Evolutionary conservation across 805 yeast species (phyloP), one percentile per base, ranked within the genome.

Genomic region (Hanseniaspora lindneri): DNA sequence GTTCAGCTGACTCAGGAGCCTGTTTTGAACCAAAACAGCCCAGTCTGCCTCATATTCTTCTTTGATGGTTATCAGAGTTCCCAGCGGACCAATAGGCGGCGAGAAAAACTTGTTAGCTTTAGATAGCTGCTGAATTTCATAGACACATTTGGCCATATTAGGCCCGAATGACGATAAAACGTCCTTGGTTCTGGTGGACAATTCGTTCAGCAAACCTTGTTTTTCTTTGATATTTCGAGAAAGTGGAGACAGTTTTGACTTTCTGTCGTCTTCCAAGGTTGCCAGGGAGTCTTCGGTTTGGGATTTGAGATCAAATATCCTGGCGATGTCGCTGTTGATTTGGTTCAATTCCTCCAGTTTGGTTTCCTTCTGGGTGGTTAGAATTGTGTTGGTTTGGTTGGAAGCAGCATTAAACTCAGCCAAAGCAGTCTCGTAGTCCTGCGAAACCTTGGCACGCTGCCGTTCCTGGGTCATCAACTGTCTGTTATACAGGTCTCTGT

Each of bases 11-110:
- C 66, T 62, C 2, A 70, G 70, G 27, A 86, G 59, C 1, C 69
- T 58, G 0, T 75, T 61, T 55, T 84, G 94, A 6, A 88, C 58
- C 4, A 81, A 61, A 21, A 72, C 72, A 4, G 71, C 64, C 86
- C 86, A 88, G 25, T 66, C 60, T 36, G 57, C 54, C 19, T 69
- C 63, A 55, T 63, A 75, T 8, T 72, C 77, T 1, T 65, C 60
- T 56, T 76, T 81, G 13, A 89, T 66, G 4, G 73, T 67, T 2
- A 86, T 67, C 51, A 66, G 65, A 3, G 69, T 54, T 1, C 95
- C 96, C 2, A 89, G 53, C 0, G 98, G 98, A 0, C 97, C 97
- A 16, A 80, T 61, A 0, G 95, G 94, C 30, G 57, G 58, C 2
- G 61, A 56, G 16, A 69, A 70, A 69, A 74, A 79, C 14, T 62